Conservation (phyloP, 441 rosid genomes). For the Arabidopsis hybrid region DNA sequence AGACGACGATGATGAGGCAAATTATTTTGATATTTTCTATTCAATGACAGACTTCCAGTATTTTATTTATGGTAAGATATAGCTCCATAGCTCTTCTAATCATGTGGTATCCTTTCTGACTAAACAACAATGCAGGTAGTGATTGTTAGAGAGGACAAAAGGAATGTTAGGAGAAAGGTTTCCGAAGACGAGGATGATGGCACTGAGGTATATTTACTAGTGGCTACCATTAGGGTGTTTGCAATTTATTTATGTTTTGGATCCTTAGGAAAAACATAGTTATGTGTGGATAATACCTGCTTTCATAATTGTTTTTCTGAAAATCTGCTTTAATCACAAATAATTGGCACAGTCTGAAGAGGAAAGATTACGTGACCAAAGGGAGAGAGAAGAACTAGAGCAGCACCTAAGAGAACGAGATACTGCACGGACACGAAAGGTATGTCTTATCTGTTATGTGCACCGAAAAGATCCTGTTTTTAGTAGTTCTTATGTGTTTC, state of each 20-base stretch:
- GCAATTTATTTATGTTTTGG: not conserved
- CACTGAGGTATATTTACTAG: slow-evolving; percentile 67
- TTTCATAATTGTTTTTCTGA: slow-evolving; percentile 9
- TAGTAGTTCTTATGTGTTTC: not conserved
- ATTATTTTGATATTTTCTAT: slow-evolving; percentile 32
- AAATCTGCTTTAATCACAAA: slow-evolving; percentile 22
- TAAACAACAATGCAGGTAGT: slow-evolving; percentile 55
- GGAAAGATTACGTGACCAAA: slow-evolving; percentile 87
- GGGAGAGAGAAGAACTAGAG: slow-evolving; percentile 88
- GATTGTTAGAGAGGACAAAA: slow-evolving; percentile 49
- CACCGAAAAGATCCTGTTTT: slow-evolving; percentile 8
- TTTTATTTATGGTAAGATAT: slow-evolving; percentile 43
- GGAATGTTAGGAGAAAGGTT: slow-evolving; percentile 64
- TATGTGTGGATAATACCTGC: slow-evolving; percentile 13
- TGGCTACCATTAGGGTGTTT: not conserved
- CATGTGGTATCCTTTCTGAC: slow-evolving; percentile 12
- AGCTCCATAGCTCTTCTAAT: slow-evolving; percentile 34
- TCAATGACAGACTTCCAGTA: slow-evolving; percentile 28
- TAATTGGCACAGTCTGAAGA: slow-evolving; percentile 73
- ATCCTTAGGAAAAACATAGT: not conserved
- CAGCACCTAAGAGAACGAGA: slow-evolving; percentile 83
- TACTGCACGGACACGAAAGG: slow-evolving; percentile 87
- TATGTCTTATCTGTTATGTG: slow-evolving; percentile 44
- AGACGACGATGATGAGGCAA: slow-evolving; percentile 71
- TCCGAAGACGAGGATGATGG: slow-evolving; percentile 68